Evolutionary conservation across 345 rosid genomes (phyloP), one percentile per base, ranked within the genome.

Genomic region (Gossypium herbaceum): DNA sequence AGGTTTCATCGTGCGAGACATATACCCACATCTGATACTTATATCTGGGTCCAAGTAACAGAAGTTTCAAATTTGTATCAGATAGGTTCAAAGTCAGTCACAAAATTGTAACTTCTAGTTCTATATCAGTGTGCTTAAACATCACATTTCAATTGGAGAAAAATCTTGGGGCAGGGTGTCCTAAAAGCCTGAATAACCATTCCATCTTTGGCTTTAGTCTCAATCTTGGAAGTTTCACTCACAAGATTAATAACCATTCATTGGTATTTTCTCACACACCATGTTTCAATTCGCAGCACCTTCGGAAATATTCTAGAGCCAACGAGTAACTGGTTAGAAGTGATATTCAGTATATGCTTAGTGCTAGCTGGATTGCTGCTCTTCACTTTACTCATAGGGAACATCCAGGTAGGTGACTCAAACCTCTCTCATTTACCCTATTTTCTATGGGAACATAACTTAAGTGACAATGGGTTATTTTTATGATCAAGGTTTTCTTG

Each of bases 251-350:
- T 27, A 15, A 15, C 10, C 66, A 45, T 10, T 45, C 12, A 27
- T 25, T 34, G 47, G 22, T 17, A 17, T 63, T 34, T 34, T 34
- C n/a, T 17, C 48, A 34, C 22, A 29, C 68, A 39, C 13, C 9
- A 17, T n/a, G 12, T 64, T 41, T 70, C 48, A 16, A 50, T 34
- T 67, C 54, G 75, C 84, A 85, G 94, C 81, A 76, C 92, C 19
- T 83, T 88, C 29, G 94, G 86, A 60, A 90, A 86, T 68, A 89
- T 85, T 64, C 92, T 90, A 24, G 86, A 59, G 13, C 41, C 94
- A 2, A 82, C 90, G 19, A 86, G 90, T 61, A 73, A 86, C 73
- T 79, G 79, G 86, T 56, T 84, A 43, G 90, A 90, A 84, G 86
- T 90, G 60, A 65, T 83, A 50, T 88, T 88, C 89, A 81, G 90